A percentile compares a stretch with the other conserved stretches of the same genome.
phyloP scores from a whole-genome alignment of 352 stramenopile genomes.

The Phytophthora tubulina region DNA sequence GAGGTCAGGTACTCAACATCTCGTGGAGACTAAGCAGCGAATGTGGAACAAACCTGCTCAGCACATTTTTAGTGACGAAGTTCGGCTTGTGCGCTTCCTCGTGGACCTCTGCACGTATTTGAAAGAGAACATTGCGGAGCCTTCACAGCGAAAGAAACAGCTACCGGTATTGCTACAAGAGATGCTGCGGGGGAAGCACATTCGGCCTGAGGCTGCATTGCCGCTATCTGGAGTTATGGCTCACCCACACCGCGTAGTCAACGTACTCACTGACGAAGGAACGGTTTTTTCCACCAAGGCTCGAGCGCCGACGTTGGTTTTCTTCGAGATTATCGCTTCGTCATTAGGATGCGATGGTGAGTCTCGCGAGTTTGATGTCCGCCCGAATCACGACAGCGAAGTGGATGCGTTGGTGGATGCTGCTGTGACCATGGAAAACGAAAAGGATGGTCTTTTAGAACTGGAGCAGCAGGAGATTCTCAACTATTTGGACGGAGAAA shows the following conservation, averaged over 20 bases:
- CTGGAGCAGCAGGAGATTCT: constrained; percentile 53
- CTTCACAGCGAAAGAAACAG: constrained; percentile 55
- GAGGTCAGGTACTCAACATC: constrained; percentile 42
- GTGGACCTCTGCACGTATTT: constrained; percentile 73
- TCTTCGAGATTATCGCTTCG: constrained; percentile 66
- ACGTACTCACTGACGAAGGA: constrained; percentile 65
- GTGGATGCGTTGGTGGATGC: constrained; percentile 36
- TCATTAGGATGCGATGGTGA: constrained; percentile 24
- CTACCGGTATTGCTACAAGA: constrained; percentile 54
- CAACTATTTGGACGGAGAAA: constrained; percentile 64
- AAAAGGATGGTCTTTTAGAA: constrained; percentile 16
- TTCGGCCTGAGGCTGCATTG: constrained; percentile 64
- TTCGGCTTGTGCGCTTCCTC: constrained; percentile 68
- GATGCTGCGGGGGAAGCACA: constrained; percentile 55
- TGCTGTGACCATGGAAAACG: constrained; percentile 31
- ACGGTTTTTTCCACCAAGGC: constrained; percentile 81
- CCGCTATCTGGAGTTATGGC: constrained; percentile 44
- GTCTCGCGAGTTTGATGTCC: constrained; percentile 3
- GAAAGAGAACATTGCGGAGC: constrained; percentile 63
- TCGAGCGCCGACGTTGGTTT: constrained; percentile 70
- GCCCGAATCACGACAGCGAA: constrained; percentile 9
- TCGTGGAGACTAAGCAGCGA: constrained; percentile 55
- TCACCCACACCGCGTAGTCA: constrained; percentile 52
- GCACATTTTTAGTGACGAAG: constrained; percentile 67
- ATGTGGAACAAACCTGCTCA: constrained; percentile 52